These are phyloP conservation scores for Malus asiatica DNA, from an alignment of 306 rosid genomes.

Conservation along the genomic window DNA sequence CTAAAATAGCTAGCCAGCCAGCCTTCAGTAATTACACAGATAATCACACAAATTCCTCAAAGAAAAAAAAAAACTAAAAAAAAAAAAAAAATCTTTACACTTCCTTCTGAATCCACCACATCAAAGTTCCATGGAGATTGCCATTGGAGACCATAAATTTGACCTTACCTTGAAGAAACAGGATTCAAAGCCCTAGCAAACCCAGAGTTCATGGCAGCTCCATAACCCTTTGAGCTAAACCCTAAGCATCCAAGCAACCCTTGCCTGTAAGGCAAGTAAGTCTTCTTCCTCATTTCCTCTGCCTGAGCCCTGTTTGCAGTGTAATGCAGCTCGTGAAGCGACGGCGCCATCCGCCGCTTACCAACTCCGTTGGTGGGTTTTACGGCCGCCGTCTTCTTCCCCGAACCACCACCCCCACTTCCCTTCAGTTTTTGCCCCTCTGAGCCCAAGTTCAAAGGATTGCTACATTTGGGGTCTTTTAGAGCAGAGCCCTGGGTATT, in stretches of 20 bases:
- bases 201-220: constrained; percentile 91
- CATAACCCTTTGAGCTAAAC: constrained; percentile 90
- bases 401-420: constrained; percentile 14
- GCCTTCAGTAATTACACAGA: constrained; percentile 13
- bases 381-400: constrained; percentile 40
- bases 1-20: background rate
- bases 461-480: constrained; percentile 23
- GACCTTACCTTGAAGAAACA: constrained; percentile 75
- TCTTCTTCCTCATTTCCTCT: constrained; percentile 86
- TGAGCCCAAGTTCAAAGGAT: constrained; percentile 6
- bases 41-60: constrained; percentile 12
- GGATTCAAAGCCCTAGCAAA: constrained; percentile 92
- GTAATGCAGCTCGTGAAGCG: constrained; percentile 89
- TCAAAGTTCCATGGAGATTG: background rate
- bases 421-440: constrained; percentile 27
- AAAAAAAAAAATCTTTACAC: constrained; percentile 25
- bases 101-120: constrained; percentile 10
- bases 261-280: constrained; percentile 84
- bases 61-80: background rate
- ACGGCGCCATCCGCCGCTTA: constrained; percentile 62
- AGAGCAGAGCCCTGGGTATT: background rate
- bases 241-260: constrained; percentile 94
- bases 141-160: background rate
- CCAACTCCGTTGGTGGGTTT: constrained; percentile 76
- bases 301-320: constrained; percentile 88